Conservation (phyloP, 768 basidiomycete species). For the Macrolepiota albuminosa region DNA sequence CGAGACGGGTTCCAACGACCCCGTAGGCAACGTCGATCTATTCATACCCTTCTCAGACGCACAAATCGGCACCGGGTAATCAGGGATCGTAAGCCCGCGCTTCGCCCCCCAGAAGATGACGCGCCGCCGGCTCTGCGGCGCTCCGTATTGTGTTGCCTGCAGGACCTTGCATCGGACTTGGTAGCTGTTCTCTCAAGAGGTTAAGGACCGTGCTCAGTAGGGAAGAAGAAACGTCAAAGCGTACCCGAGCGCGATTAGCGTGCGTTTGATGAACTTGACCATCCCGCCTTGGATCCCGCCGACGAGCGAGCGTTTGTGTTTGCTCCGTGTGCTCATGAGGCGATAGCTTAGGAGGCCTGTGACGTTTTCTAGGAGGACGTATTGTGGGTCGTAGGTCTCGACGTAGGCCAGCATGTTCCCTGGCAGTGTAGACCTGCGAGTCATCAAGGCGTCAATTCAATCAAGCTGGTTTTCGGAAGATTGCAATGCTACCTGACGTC, state of each 20-base stretch:
- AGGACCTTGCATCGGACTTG: constrained; percentile 63
- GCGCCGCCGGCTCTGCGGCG: constrained; percentile 61
- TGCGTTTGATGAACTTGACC: constrained; percentile 61
- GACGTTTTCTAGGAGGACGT: constrained; percentile 74
- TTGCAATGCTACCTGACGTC: constrained; percentile 47
- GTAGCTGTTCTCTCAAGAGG: constrained; percentile 36
- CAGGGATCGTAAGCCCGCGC: constrained; percentile 50
- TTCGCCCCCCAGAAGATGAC: constrained; percentile 68
- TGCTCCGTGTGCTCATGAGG: constrained; percentile 32
- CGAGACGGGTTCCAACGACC: constrained; percentile 36
- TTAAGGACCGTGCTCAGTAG: background rate
- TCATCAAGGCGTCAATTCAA: background rate
- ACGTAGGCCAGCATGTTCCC: constrained; percentile 70
- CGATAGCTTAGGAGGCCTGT: constrained; percentile 50
- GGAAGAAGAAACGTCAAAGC: constrained; percentile 13
- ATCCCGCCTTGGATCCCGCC: constrained; percentile 48
- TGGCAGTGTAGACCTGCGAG: constrained; percentile 50
- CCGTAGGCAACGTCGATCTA: constrained; percentile 39
- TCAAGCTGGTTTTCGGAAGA: background rate
- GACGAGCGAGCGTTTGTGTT: constrained; percentile 23
- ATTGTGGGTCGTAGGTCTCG: constrained; percentile 58
- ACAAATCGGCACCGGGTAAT: constrained; percentile 63
- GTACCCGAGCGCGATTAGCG: constrained; percentile 61
- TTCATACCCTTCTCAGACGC: constrained; percentile 31
- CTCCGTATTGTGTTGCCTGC: constrained; percentile 69